These are phyloP conservation scores for Boletus rubropictus DNA, from an alignment of 768 basidiomycete genomes.

Conservation along the genomic window DNA sequence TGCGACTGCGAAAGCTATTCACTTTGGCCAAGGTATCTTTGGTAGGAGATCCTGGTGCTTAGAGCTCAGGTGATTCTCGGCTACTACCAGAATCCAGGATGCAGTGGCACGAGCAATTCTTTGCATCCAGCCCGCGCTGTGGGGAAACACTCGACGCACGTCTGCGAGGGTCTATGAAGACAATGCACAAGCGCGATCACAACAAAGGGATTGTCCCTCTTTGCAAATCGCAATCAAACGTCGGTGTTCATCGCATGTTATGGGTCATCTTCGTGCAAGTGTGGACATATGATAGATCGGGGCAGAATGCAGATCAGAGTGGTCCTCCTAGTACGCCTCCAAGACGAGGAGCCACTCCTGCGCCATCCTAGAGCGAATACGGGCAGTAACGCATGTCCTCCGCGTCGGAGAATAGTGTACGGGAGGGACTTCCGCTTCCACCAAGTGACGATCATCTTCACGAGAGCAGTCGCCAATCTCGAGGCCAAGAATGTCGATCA, in stretches of 20 bases:
- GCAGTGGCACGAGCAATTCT: slow-evolving; percentile 89
- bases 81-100: slow-evolving; percentile 84
- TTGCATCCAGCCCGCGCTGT: slow-evolving; percentile 73
- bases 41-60: slow-evolving; percentile 91
- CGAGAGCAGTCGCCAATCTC: slow-evolving; percentile 95
- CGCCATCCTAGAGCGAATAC: slow-evolving; percentile 92
- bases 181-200: background rate
- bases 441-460: slow-evolving; percentile 93
- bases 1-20: slow-evolving; percentile 41
- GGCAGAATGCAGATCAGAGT: slow-evolving; percentile 86
- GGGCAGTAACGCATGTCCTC: slow-evolving; percentile 91
- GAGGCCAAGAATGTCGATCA: slow-evolving; percentile 91
- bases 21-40: slow-evolving; percentile 95
- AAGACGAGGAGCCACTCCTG: slow-evolving; percentile 90
- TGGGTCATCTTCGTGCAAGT: slow-evolving; percentile 91
- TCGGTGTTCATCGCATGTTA: slow-evolving; percentile 93
- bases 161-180: slow-evolving; percentile 31
- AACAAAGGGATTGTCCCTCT: slow-evolving; percentile 96
- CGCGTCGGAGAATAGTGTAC: slow-evolving; percentile 82
- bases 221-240: slow-evolving; percentile 83
- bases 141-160: slow-evolving; percentile 76
- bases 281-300: slow-evolving; percentile 94
- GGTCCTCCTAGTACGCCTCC: slow-evolving; percentile 94
- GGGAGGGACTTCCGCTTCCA: slow-evolving; percentile 90
- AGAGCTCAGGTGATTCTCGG: slow-evolving; percentile 86